These are phyloP conservation scores for Colletotrichum nymphaeae DNA, from an alignment of 2,329 filamentous ascomycete genomes.

Conservation along the genomic window DNA sequence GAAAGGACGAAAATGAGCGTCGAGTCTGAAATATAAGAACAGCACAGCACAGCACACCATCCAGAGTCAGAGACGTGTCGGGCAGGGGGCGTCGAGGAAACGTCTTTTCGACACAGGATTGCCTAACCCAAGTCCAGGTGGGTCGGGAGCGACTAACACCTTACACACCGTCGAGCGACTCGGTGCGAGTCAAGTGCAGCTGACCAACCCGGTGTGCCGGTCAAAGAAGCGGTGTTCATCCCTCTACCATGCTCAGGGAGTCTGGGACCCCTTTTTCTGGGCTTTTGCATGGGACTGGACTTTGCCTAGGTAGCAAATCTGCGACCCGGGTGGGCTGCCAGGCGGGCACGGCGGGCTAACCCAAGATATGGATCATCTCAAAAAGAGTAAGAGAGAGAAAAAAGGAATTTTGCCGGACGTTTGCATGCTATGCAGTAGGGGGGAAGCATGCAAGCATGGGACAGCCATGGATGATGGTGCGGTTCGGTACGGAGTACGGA, in stretches of 20 bases:
- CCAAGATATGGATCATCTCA: conserved; percentile 19
- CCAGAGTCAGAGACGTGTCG: conserved; percentile 16
- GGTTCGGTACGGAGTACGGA: too few relatives aligned
- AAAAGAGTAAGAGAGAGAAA: conserved; percentile 8
- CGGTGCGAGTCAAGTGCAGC: conserved; percentile 36
- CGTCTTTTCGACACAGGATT: conserved; percentile 36
- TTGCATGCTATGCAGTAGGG: background rate
- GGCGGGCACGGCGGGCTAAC: too few relatives aligned
- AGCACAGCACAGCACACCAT: background rate
- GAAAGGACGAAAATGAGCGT: background rate
- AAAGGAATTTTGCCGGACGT: conserved; percentile 33
- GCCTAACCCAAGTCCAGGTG: conserved; percentile 37
- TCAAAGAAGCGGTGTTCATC: conserved; percentile 35
- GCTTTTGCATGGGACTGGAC: too few relatives aligned
- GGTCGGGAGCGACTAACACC: conserved; percentile 21
- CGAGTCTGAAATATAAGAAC: conserved; percentile 15
- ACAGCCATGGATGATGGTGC: conserved; percentile 12
- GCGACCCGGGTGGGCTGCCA: background rate
- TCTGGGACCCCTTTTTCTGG: too few relatives aligned
- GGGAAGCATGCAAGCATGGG: background rate
- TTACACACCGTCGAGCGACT: conserved; percentile 29
- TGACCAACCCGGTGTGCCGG: conserved; percentile 12
- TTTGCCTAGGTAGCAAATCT: conserved; percentile 11
- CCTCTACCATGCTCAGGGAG: conserved; percentile 24
- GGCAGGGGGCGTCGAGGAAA: conserved; percentile 29